Percentiles rank a stretch among this genome's conserved stretches.
Conservation (phyloP, 306 rosid species). For the Trichosanthes cucumerina region DNA sequence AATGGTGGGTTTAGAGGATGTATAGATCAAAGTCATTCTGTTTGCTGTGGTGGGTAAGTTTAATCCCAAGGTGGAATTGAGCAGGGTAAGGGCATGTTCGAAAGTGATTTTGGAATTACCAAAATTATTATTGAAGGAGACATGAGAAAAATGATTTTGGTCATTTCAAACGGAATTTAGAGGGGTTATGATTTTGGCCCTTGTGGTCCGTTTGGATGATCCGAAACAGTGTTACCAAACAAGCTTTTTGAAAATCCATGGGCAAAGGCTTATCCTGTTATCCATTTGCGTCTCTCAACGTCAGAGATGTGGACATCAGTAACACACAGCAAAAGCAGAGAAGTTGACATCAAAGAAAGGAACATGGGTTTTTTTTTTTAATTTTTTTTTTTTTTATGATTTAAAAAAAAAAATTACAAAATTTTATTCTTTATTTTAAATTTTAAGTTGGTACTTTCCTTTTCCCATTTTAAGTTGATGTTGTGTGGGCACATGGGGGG, state of each 20-base stretch:
- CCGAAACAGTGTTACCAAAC: slow-evolving; percentile 19
- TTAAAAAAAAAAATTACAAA: not conserved
- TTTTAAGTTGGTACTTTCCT: slow-evolving; percentile 6
- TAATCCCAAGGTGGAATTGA: not conserved
- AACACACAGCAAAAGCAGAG: slow-evolving; percentile 16
- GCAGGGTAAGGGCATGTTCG: not conserved
- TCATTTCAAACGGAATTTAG: no score
- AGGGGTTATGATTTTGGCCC: slow-evolving; percentile 7
- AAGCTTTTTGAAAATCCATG: slow-evolving; percentile 16
- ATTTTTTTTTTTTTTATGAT: not conserved
- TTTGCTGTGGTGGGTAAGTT: not conserved
- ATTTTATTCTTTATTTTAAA: not conserved
- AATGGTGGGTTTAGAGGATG: no score
- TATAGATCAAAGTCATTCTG: no score
- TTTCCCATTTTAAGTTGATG: slow-evolving; percentile 34
- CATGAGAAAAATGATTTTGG: no score
- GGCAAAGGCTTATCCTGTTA: slow-evolving; percentile 51
- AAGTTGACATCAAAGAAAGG: slow-evolving; percentile 33
- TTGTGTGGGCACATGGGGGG: slow-evolving; percentile 47
- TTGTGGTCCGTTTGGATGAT: slow-evolving; percentile 36
- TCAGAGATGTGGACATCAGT: slow-evolving; percentile 39
- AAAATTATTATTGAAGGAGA: no score
- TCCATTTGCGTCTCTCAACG: slow-evolving; percentile 33
- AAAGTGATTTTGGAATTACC: not conserved
- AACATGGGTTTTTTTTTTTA: slow-evolving; percentile 17